phyloP scores from a whole-genome alignment of 805 yeast genomes.

The Lipomyces sp. region DNA sequence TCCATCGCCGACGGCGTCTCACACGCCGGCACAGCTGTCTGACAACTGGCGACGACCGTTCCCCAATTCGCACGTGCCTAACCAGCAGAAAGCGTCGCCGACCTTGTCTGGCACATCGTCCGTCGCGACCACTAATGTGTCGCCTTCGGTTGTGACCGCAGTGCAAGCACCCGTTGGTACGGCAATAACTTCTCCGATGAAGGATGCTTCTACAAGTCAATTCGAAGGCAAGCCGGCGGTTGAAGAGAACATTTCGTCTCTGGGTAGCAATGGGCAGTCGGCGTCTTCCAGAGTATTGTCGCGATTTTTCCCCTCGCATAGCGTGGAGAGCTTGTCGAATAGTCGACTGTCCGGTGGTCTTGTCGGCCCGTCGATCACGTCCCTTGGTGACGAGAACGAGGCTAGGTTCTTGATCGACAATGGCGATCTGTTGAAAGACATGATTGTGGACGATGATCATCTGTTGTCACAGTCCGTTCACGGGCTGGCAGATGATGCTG shows the following conservation, averaged over 20 bases:
- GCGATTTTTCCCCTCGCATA: slow-evolving; percentile 23
- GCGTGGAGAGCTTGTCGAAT: not conserved
- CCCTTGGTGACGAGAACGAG: too few species aligned
- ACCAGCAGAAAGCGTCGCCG: too few species aligned
- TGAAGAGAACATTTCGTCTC: slow-evolving; percentile 2
- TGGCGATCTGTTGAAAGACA: too few species aligned
- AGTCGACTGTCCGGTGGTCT: not conserved
- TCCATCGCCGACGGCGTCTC: not conserved
- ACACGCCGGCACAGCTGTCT: slow-evolving; percentile 19
- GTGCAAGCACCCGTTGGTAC: slow-evolving; percentile 11
- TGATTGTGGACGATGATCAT: slow-evolving; percentile 4
- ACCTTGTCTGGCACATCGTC: not conserved
- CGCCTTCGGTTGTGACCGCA: too few species aligned
- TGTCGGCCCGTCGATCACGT: too few species aligned
- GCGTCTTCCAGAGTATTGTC: slow-evolving; percentile 13
- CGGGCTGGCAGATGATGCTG: slow-evolving; percentile 20
- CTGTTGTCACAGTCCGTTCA: slow-evolving; percentile 22
- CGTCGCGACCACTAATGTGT: too few species aligned
- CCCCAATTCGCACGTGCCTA: not conserved
- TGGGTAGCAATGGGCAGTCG: slow-evolving; percentile 4
- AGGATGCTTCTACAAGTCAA: not conserved
- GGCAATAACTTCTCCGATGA: slow-evolving; percentile 15
- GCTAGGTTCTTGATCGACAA: too few species aligned
- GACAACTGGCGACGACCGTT: slow-evolving; percentile 26
- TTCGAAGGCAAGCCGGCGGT: not conserved